Conservation (phyloP, 129 eudicot species). For the Heracleum sosnowskyi region DNA sequence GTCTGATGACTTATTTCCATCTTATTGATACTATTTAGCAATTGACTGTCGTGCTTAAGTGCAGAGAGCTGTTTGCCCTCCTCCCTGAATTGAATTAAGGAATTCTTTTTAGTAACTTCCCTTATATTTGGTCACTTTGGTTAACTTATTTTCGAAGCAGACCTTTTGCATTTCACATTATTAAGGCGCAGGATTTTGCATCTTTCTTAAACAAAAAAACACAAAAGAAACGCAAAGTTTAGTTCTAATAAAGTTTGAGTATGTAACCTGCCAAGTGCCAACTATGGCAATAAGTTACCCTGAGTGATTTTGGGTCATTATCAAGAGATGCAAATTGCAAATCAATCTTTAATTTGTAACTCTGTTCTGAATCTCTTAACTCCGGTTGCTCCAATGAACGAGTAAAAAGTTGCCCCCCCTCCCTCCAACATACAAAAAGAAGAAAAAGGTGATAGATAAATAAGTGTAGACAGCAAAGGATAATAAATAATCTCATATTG, state of each 20-base stretch:
- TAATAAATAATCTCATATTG: not conserved
- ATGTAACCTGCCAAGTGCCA: not conserved
- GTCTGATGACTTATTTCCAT: slow-evolving; percentile 2
- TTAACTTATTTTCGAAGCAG: not conserved
- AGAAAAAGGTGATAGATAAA: not conserved
- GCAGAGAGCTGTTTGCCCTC: not conserved
- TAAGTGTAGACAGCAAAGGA: not conserved
- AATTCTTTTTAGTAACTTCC: not conserved
- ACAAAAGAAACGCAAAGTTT: not conserved
- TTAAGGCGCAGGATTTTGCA: not conserved
- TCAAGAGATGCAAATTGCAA: not conserved
- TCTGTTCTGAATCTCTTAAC: not conserved
- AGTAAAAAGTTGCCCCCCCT: not conserved
- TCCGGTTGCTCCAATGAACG: not conserved
- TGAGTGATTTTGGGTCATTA: not conserved
- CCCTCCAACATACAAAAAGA: not conserved
- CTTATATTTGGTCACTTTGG: not conserved
- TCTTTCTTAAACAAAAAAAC: not conserved
- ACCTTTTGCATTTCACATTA: not conserved
- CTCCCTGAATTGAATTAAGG: no score
- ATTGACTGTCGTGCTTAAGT: not conserved
- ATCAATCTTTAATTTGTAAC: not conserved
- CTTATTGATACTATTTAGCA: not conserved
- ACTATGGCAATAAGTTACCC: not conserved
- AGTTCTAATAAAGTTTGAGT: not conserved